Percentiles rank a stretch among this genome's conserved stretches.
These are phyloP conservation scores for Blastobotrys americana DNA, from an alignment of 805 yeast genomes.

Conservation along the genomic window DNA sequence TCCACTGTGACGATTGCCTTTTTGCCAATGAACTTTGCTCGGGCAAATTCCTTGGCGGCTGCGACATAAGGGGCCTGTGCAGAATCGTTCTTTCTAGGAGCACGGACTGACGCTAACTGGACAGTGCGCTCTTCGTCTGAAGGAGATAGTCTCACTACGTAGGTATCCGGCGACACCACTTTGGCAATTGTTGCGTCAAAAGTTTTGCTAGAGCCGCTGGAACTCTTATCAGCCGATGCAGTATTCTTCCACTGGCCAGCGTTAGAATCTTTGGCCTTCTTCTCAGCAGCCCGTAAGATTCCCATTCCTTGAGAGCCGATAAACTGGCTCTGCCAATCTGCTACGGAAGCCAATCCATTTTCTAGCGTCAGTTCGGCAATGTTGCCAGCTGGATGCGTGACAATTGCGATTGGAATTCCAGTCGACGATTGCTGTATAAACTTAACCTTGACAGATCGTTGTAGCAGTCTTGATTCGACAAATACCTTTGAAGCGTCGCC, in stretches of 20 bases:
- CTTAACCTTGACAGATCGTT: conserved; percentile 49
- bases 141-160: conserved; percentile 45
- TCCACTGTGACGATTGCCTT: conserved; percentile 54
- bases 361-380: conserved; percentile 61
- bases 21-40: conserved; percentile 65
- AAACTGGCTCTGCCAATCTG: conserved; percentile 70
- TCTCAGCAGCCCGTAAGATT: conserved; percentile 56
- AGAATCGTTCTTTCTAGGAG: conserved; percentile 60
- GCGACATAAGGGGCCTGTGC: conserved; percentile 49
- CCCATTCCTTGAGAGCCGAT: conserved; percentile 63
- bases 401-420: conserved; percentile 36
- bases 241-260: conserved; percentile 51
- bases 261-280: conserved; percentile 47
- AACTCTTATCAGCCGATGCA: conserved; percentile 24
- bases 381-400: conserved; percentile 70
- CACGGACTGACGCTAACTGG: conserved; percentile 68
- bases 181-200: conserved; percentile 51
- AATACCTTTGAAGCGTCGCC: conserved; percentile 61
- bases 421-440: conserved; percentile 54
- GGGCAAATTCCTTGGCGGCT: conserved; percentile 66
- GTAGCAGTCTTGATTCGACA: conserved; percentile 57
- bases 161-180: conserved; percentile 63
- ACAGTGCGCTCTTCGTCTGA: conserved; percentile 49
- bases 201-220: conserved; percentile 39
- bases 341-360: conserved; percentile 64